phyloP scores from a whole-genome alignment of 2,329 filamentous ascomycete genomes.

The Tolypocladium album region DNA sequence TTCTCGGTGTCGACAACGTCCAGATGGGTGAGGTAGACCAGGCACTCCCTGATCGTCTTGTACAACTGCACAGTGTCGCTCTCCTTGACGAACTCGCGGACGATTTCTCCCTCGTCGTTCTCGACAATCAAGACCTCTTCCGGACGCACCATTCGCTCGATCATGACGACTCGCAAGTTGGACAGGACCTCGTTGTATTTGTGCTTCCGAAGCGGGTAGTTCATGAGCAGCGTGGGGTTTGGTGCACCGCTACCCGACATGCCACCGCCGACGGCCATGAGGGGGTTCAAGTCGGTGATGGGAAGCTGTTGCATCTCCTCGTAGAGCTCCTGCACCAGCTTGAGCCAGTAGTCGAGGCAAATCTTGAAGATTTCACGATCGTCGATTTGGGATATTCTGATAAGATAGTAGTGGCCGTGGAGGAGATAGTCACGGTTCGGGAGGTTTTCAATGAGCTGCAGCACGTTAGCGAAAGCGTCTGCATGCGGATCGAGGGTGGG shows the following conservation, averaged over 20 bases:
- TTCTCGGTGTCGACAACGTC: slow-evolving; percentile 96
- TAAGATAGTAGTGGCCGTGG: slow-evolving; percentile 95
- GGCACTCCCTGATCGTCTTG: slow-evolving; percentile 94
- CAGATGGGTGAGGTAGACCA: slow-evolving; percentile 94
- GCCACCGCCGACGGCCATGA: slow-evolving; percentile 66
- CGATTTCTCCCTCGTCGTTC: slow-evolving; percentile 98
- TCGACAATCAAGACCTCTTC: slow-evolving; percentile 99
- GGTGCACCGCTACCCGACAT: slow-evolving; percentile 73
- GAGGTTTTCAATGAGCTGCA: slow-evolving; percentile 81
- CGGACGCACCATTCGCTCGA: slow-evolving; percentile 98
- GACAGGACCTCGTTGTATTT: slow-evolving; percentile 93
- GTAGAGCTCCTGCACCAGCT: slow-evolving; percentile 93
- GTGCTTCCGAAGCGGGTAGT: slow-evolving; percentile 92
- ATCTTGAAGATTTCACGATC: slow-evolving; percentile 99
- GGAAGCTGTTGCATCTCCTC: slow-evolving; percentile 98
- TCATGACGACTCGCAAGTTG: slow-evolving; percentile 94
- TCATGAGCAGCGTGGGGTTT: slow-evolving; percentile 73
- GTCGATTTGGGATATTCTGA: slow-evolving; percentile 96
- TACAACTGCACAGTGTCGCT: slow-evolving; percentile 98
- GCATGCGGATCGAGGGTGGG: not conserved
- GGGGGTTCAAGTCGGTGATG: slow-evolving; percentile 82
- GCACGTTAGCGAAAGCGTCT: slow-evolving; percentile 6
- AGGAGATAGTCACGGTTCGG: slow-evolving; percentile 91
- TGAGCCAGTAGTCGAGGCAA: slow-evolving; percentile 97
- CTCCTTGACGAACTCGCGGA: slow-evolving; percentile 98